Evolutionary conservation across 768 basidiomycete genomes (phyloP).

Genomic region (Antrodiella citrinella): DNA sequence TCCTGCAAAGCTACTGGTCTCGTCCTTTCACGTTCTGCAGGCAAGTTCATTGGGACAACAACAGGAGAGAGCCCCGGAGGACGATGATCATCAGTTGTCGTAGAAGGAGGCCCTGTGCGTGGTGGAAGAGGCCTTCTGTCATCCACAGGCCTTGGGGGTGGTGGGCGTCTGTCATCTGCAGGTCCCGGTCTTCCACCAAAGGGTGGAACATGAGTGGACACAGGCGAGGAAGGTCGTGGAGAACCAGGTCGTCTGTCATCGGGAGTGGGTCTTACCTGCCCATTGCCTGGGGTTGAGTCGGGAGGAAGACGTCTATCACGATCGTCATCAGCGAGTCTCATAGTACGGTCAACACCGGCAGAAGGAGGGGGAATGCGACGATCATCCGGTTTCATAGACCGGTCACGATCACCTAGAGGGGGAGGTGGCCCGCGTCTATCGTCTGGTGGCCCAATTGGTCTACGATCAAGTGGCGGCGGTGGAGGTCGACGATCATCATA

Average conservation of each 20-base stretch:
- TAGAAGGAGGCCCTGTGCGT: background rate
- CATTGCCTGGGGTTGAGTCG: background rate
- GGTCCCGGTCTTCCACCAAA: too few relatives aligned
- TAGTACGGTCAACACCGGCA: background rate
- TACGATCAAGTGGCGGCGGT: conserved; percentile 3
- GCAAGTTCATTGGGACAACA: background rate
- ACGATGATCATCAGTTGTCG: background rate
- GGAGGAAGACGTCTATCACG: background rate
- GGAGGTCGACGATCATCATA: conserved; percentile 12
- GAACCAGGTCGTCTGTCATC: background rate
- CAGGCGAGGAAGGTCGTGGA: too few relatives aligned
- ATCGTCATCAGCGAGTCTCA: background rate
- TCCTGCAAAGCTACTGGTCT: too few relatives aligned
- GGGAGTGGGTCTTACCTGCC: background rate
- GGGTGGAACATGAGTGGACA: background rate
- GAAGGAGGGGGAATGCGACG: background rate
- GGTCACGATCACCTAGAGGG: background rate
- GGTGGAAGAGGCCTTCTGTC: background rate
- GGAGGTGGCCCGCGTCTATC: conserved; percentile 5
- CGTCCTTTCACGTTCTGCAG: background rate
- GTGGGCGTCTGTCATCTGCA: conserved; percentile 2
- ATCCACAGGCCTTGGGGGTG: background rate
- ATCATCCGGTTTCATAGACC: background rate
- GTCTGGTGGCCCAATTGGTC: conserved; percentile 2
- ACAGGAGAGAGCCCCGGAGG: background rate